Conservation (phyloP, 2,329 filamentous ascomycete genomes). For the Colletotrichum acutatum region DNA sequence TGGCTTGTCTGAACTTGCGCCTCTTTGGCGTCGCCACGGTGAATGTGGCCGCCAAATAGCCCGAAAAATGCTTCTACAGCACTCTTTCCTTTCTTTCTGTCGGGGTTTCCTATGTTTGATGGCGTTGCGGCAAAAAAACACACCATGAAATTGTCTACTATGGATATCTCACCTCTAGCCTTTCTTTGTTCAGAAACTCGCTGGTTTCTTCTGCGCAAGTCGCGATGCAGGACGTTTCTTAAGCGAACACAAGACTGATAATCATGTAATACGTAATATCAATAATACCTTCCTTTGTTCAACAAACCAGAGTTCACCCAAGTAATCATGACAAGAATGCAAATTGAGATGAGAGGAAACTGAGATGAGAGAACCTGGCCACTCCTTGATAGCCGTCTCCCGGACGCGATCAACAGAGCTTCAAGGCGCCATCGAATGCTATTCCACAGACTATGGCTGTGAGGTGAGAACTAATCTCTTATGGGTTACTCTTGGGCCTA, state of each 20-base stretch:
- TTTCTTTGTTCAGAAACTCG: background rate
- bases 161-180: background rate
- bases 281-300: conserved; percentile 15
- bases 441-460: background rate
- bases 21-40: conserved; percentile 26
- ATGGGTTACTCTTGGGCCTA: background rate
- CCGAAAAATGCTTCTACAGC: background rate
- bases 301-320: background rate
- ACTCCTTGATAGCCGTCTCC: background rate
- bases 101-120: background rate
- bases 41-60: background rate
- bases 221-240: background rate
- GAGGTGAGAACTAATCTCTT: background rate
- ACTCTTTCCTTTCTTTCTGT: background rate
- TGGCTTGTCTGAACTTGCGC: conserved; percentile 20
- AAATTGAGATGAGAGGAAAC: background rate
- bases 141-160: conserved; percentile 10
- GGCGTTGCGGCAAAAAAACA: background rate
- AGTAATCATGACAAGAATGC: background rate
- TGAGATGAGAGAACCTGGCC: background rate
- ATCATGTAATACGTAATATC: conserved; percentile 15
- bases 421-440: background rate
- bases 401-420: background rate
- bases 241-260: conserved; percentile 8
- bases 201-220: background rate